A percentile compares a stretch with the other conserved stretches of the same genome.
These are phyloP conservation scores for Zostera marina DNA, from an alignment of 116 monocot species.

Conservation along the genomic window DNA sequence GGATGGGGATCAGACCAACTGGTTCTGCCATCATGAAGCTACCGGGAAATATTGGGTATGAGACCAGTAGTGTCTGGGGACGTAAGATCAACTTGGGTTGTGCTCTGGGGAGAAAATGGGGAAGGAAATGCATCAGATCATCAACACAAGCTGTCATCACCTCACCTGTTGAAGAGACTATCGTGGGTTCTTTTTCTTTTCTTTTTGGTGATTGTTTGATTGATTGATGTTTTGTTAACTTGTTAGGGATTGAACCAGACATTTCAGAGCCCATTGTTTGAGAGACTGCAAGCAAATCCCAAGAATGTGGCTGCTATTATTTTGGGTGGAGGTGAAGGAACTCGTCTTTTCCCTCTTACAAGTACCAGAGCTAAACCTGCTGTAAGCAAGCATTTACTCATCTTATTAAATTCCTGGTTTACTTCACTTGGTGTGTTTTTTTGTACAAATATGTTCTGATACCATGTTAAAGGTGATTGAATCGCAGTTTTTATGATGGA, in stretches of 20 bases:
- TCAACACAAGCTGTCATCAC: too few relatives aligned
- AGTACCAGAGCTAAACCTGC: slow-evolving; percentile 59
- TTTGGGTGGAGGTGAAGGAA: slow-evolving; percentile 55
- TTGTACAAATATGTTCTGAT: too few relatives aligned
- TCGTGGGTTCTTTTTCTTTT: background rate
- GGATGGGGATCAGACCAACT: too few relatives aligned
- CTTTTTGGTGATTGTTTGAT: background rate
- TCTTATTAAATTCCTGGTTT: background rate
- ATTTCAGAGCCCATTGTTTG: slow-evolving; percentile 20
- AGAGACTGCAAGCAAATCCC: slow-evolving; percentile 23
- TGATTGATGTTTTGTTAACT: background rate
- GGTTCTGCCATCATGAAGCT: too few relatives aligned
- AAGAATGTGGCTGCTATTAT: slow-evolving; percentile 53
- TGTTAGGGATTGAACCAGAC: slow-evolving; percentile 6
- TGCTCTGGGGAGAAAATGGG: too few relatives aligned
- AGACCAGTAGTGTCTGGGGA: too few relatives aligned
- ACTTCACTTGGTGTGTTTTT: background rate
- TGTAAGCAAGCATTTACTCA: slow-evolving; percentile 34
- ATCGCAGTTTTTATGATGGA: too few relatives aligned
- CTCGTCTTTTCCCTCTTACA: slow-evolving; percentile 53
- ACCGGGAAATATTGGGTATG: too few relatives aligned
- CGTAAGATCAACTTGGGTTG: too few relatives aligned
- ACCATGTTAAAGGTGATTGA: background rate
- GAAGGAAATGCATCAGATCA: too few relatives aligned
- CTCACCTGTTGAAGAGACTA: background rate